Evolutionary conservation across 73 alveolate genomes (phyloP).

Genomic region (Tetrahymena elliotti): DNA sequence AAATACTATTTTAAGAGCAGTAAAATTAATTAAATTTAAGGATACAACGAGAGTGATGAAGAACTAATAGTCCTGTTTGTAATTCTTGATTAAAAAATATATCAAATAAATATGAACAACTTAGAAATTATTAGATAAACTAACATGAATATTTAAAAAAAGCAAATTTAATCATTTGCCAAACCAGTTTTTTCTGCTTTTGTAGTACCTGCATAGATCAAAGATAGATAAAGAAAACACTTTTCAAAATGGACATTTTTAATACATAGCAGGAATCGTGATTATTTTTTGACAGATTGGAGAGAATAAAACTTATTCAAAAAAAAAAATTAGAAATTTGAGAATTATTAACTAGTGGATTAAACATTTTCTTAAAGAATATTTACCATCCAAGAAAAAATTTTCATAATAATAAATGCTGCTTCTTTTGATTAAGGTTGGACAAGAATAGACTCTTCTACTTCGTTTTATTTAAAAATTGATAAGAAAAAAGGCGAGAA

Average conservation of each 20-base stretch:
- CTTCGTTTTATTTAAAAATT: neutral
- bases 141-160: neutral
- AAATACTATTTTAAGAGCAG: neutral
- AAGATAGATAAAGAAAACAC: neutral
- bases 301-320: neutral
- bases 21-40: neutral
- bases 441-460: neutral
- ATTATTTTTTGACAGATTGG: neutral
- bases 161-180: too few relatives aligned
- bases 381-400: neutral
- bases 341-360: neutral
- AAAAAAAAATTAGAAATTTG: neutral
- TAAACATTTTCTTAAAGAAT: neutral
- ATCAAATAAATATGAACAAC: neutral
- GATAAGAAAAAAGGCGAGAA: neutral
- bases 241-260: neutral
- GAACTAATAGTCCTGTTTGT: neutral
- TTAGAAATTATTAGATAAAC: neutral
- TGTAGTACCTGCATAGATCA: neutral
- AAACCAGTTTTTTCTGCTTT: neutral
- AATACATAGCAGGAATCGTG: neutral
- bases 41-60: neutral
- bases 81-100: neutral
- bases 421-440: neutral
- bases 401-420: neutral